Conservation (phyloP, 345 rosid genomes). For the Lagerstroemia speciosa region DNA sequence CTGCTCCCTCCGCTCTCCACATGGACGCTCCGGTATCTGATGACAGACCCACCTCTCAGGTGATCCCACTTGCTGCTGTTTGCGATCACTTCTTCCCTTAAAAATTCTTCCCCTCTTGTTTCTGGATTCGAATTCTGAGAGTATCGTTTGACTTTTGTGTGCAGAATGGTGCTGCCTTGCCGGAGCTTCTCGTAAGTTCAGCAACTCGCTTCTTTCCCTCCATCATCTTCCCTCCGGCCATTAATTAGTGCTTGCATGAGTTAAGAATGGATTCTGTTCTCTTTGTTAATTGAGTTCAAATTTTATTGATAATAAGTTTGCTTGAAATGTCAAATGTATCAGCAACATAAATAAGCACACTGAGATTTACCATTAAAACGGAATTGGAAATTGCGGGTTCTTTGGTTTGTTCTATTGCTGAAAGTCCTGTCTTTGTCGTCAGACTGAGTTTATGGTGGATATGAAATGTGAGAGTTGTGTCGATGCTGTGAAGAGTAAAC, state of each 20-base stretch:
- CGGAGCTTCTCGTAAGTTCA: slow-evolving; percentile 72
- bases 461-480: slow-evolving; percentile 94
- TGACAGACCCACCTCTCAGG: slow-evolving; percentile 44
- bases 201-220: background rate
- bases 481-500: slow-evolving; percentile 67
- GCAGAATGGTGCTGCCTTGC: slow-evolving; percentile 54
- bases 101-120: slow-evolving; percentile 2
- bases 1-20: slow-evolving; percentile 35
- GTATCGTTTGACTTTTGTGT: slow-evolving; percentile 2
- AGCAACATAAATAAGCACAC: no score
- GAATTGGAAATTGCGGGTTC: background rate
- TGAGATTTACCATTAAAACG: background rate
- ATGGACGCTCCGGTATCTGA: slow-evolving; percentile 55
- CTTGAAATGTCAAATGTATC: no score
- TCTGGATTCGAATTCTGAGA: slow-evolving; percentile 1
- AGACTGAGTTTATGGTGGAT: slow-evolving; percentile 98
- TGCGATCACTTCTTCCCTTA: background rate
- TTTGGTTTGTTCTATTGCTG: background rate
- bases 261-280: background rate
- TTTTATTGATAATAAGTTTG: background rate
- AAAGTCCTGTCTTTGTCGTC: background rate
- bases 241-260: background rate
- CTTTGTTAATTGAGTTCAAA: background rate
- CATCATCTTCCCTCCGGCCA: background rate
- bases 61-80: slow-evolving; percentile 8